Percentiles rank a stretch among this genome's conserved stretches.
phyloP scores from a whole-genome alignment of 2,329 filamentous ascomycete species.

The Pleoardoris graminearum region DNA sequence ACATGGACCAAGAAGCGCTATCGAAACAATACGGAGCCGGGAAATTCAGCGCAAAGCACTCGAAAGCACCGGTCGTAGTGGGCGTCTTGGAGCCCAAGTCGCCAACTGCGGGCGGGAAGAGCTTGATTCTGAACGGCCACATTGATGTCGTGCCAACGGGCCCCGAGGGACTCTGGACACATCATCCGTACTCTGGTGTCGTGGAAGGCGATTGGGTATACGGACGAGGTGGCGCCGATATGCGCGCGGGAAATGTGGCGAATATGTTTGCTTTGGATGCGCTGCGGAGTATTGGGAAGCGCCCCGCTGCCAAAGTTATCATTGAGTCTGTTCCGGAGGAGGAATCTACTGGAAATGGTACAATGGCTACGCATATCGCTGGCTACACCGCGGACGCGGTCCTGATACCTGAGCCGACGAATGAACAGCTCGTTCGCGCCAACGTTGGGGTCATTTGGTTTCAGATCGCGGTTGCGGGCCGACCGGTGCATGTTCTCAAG shows the following conservation, averaged over 20 bases:
- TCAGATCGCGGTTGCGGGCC: constrained; percentile 22
- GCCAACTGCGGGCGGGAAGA: constrained; percentile 11
- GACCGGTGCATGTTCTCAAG: constrained; percentile 22
- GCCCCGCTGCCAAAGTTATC: constrained; percentile 24
- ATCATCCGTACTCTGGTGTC: constrained; percentile 21
- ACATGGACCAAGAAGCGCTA: constrained; percentile 17
- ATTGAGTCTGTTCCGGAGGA: constrained; percentile 26
- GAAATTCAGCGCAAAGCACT: constrained; percentile 16
- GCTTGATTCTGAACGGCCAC: constrained; percentile 25
- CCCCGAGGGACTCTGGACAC: constrained; percentile 22
- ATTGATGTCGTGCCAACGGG: constrained; percentile 27
- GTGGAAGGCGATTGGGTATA: constrained; percentile 28
- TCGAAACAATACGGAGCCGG: constrained; percentile 18
- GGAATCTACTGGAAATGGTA: constrained; percentile 26
- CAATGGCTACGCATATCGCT: constrained; percentile 22
- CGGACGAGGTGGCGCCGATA: constrained; percentile 22
- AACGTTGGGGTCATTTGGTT: constrained; percentile 29
- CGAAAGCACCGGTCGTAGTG: constrained; percentile 17
- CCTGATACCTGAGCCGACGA: constrained; percentile 22
- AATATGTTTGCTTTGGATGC: constrained; percentile 26
- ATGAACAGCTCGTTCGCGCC: constrained; percentile 24
- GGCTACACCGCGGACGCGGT: constrained; percentile 25
- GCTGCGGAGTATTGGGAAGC: constrained; percentile 22
- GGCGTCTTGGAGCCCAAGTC: constrained; percentile 16
- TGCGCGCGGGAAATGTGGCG: constrained; percentile 23